These are phyloP conservation scores for Boletus sp. DNA, from an alignment of 768 basidiomycete genomes.

Conservation along the genomic window DNA sequence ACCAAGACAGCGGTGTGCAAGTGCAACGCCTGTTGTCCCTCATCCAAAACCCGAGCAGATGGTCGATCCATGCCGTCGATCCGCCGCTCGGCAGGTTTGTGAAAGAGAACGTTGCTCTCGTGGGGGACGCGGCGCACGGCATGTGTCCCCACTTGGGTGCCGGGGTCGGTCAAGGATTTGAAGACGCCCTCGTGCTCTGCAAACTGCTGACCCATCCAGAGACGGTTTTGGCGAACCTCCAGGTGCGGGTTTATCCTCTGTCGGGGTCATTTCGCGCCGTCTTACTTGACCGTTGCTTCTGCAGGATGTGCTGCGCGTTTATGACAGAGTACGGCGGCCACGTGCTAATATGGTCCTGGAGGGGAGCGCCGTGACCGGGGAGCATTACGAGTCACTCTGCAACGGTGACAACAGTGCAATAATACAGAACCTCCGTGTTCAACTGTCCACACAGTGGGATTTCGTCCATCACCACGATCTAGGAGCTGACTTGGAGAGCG, in stretches of 20 bases:
- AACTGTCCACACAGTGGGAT: conserved; percentile 42
- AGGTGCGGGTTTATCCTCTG: conserved; percentile 29
- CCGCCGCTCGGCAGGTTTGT: conserved; percentile 46
- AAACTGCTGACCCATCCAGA: conserved; percentile 44
- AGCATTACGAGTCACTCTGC: conserved; percentile 34
- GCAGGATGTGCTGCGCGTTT: conserved; percentile 47
- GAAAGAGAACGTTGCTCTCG: conserved; percentile 45
- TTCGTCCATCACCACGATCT: conserved; percentile 52
- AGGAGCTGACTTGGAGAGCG: conserved; percentile 37
- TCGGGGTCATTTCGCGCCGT: background rate
- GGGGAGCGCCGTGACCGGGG: conserved; percentile 41
- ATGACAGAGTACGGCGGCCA: conserved; percentile 43
- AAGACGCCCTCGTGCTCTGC: conserved; percentile 50
- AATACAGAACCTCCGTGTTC: conserved; percentile 31
- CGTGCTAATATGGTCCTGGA: conserved; percentile 50
- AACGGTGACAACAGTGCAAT: conserved; percentile 33
- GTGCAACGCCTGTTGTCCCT: conserved; percentile 40
- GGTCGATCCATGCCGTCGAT: conserved; percentile 49
- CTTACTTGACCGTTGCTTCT: background rate
- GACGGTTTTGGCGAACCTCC: conserved; percentile 39
- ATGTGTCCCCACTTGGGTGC: conserved; percentile 61
- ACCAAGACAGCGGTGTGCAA: conserved; percentile 47
- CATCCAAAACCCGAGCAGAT: conserved; percentile 46
- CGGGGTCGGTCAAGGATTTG: conserved; percentile 59
- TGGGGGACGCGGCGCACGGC: conserved; percentile 59